Percentiles rank a stretch among this genome's conserved stretches.
These are phyloP conservation scores for Candida chilensis DNA, from an alignment of 805 yeast genomes.

Conservation along the genomic window DNA sequence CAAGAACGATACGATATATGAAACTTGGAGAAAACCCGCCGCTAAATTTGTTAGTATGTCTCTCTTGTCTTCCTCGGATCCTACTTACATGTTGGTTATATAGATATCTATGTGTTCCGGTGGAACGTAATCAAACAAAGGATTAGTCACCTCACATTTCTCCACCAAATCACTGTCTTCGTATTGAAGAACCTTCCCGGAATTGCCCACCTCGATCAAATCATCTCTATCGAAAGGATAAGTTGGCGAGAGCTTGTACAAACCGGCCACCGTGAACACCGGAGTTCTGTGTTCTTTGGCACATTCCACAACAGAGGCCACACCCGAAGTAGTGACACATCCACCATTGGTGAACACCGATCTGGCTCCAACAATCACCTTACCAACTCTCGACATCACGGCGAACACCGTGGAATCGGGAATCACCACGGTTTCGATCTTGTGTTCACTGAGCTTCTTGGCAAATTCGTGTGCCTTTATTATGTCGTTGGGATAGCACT, in stretches of 20 bases:
- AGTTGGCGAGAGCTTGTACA: conserved; percentile 85
- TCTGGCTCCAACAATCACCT: conserved; percentile 87
- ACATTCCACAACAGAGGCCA: conserved; percentile 87
- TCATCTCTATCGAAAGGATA: conserved; percentile 86
- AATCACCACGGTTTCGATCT: conserved; percentile 81
- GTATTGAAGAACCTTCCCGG: conserved; percentile 80
- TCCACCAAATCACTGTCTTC: conserved; percentile 63
- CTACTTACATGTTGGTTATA: conserved; percentile 68
- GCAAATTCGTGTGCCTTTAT: conserved; percentile 72
- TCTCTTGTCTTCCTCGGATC: too few relatives aligned
- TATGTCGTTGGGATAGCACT: conserved; percentile 86
- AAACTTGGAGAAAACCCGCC: conserved; percentile 97
- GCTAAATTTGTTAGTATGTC: too few relatives aligned
- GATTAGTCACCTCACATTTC: conserved; percentile 75
- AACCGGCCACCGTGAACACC: conserved; percentile 89
- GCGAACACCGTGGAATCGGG: conserved; percentile 94
- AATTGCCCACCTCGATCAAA: conserved; percentile 84
- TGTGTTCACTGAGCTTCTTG: conserved; percentile 67
- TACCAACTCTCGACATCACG: conserved; percentile 94
- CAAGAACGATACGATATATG: conserved; percentile 90
- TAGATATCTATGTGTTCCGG: conserved; percentile 93
- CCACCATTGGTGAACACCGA: conserved; percentile 97
- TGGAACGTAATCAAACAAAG: conserved; percentile 81
- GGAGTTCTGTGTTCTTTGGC: conserved; percentile 96
- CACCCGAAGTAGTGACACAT: conserved; percentile 82